Evolutionary conservation across 2,329 filamentous ascomycete species (phyloP).

Genomic region (Penicillium palitans): DNA sequence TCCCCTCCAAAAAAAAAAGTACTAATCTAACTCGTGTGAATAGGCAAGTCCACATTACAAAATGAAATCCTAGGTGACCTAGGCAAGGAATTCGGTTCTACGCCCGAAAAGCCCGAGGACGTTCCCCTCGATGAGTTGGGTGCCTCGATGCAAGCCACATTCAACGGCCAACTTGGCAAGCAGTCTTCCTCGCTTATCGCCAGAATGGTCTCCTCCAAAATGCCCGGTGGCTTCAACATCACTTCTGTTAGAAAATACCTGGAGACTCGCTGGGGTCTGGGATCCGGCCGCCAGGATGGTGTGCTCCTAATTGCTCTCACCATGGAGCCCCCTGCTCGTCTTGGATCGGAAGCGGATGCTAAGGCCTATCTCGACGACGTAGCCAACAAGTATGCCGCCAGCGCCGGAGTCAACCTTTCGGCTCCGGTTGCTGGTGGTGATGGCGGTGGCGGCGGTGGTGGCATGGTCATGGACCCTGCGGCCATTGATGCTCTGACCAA

Average conservation of each 20-base stretch:
- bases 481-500: constrained; percentile 96
- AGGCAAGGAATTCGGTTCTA: constrained; percentile 97
- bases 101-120: constrained; percentile 97
- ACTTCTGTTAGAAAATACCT: constrained; percentile 93
- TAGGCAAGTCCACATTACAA: constrained; percentile 96
- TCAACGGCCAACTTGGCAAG: constrained; percentile 97
- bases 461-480: constrained; percentile 99
- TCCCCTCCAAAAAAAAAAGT: neutral
- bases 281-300: constrained; percentile 83
- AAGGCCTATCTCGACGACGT: constrained; percentile 90
- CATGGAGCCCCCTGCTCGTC: constrained; percentile 83
- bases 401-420: constrained; percentile 79
- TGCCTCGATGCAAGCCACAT: constrained; percentile 95
- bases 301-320: constrained; percentile 85
- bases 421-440: constrained; percentile 70
- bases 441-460: constrained; percentile 66
- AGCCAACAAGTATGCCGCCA: constrained; percentile 82
- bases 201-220: constrained; percentile 95
- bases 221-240: constrained; percentile 99
- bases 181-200: constrained; percentile 92
- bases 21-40: neutral
- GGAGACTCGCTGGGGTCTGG: constrained; percentile 90
- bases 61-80: constrained; percentile 98
- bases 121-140: constrained; percentile 93
- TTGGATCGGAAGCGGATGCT: constrained; percentile 85